Conservation (phyloP, 257 asterid species). For the Solanum pinnatisectum region DNA sequence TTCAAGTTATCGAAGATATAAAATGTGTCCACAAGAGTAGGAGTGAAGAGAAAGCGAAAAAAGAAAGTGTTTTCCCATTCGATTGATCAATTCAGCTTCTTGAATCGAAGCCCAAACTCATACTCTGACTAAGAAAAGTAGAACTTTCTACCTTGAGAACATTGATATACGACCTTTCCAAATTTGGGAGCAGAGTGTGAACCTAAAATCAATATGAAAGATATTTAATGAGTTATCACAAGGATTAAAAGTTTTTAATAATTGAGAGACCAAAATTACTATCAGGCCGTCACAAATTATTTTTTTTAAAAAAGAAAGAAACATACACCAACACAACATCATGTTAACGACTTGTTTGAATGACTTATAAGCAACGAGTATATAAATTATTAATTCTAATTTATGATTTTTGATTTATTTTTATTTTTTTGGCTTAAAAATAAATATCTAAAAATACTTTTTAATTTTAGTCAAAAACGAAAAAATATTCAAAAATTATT, state of each 20-base stretch:
- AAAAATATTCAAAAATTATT: not conserved
- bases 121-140: too few relatives aligned
- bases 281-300: not conserved
- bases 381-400: not conserved
- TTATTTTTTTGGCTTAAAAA: too few relatives aligned
- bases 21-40: not conserved
- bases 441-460: not conserved
- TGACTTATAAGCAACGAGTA: accelerated
- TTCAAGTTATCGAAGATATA: not conserved
- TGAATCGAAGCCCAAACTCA: not conserved
- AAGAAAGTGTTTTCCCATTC: too few relatives aligned
- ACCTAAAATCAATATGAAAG: too few relatives aligned
- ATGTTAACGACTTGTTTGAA: not conserved
- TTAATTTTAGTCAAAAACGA: too few relatives aligned
- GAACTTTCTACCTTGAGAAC: not conserved
- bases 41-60: not conserved
- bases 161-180: not conserved
- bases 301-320: not conserved
- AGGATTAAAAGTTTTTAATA: not conserved
- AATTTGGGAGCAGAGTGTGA: not conserved
- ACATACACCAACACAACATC: not conserved
- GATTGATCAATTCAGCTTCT: not conserved
- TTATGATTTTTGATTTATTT: accelerated
- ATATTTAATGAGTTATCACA: not conserved
- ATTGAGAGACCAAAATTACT: not conserved